Evolutionary conservation across 768 basidiomycete species (phyloP), one percentile per base, ranked within the genome.

Genomic region (Suillus subaureus): DNA sequence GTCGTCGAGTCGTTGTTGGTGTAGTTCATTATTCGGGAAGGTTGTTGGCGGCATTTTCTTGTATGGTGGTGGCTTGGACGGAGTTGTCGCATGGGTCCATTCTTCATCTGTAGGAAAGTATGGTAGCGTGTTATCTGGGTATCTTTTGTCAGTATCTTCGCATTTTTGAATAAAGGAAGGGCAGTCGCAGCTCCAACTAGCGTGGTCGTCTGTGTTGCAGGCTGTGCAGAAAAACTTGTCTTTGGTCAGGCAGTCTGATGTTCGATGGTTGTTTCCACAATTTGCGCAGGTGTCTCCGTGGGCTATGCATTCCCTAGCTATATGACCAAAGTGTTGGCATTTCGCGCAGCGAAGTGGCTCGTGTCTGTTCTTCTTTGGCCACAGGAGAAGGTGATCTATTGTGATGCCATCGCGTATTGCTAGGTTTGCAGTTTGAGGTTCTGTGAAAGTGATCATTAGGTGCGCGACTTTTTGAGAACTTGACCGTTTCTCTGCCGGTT

Each of bases 401-500:
- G 63, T 61, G 2, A 74, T 55, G 0, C 77, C 72, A 7, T 70
- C 47, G 28, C 39, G 11, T 11, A 78, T 68, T 4, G 67, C 70
- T 0, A 31, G 23, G 69, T 79, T 79, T 11, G 74, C 74, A 16
- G 64, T 49, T n/a, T 69, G 61, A 1, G 64, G 45, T 5, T 64
- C 52, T 18, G 16, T 45, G 58, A 79, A 68, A 0, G 61, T 66
- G 7, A 79, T 49, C 23, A 78, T 68, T 0, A 71, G 52, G 61
- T 77, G 73, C 0, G 75, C 75, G 0, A 64, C 62, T 5, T 56
- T 61, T 61, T 79, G 79, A 0, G 51, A 57, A 9, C 28, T 31
- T 0, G 16, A n/a, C n/a, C n/a, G n/a, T n/a, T 9, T 1, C 74
- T 65, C 2, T 61, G 28, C n/a, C 0, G 73, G 68, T 51, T 79